phyloP scores from a whole-genome alignment of 2,329 filamentous ascomycete species.

The Beauveria brongniartii region DNA sequence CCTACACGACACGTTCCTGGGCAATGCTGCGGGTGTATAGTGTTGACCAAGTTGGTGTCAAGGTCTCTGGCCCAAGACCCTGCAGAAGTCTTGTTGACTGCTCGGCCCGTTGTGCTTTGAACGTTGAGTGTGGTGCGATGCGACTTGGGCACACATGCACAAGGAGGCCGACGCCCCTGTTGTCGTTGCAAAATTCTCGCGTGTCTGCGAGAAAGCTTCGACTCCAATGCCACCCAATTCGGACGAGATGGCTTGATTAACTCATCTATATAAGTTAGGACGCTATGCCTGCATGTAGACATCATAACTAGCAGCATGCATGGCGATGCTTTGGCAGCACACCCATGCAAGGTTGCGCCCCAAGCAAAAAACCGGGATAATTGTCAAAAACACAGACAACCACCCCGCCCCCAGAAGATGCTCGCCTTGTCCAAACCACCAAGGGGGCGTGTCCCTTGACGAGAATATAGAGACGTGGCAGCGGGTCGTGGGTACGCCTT shows the following conservation, averaged over 20 bases:
- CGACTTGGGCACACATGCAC: constrained; percentile 9
- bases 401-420: background rate
- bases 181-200: background rate
- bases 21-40: constrained; percentile 6
- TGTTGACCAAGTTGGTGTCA: constrained; percentile 11
- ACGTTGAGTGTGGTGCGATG: constrained; percentile 3
- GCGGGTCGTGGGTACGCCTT: constrained; percentile 10
- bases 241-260: background rate
- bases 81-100: constrained; percentile 16
- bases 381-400: background rate
- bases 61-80: constrained; percentile 18
- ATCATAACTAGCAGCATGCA: background rate
- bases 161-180: constrained; percentile 1
- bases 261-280: background rate
- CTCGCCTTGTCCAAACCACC: background rate
- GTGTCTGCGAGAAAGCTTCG: background rate
- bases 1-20: constrained; percentile 18
- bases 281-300: background rate
- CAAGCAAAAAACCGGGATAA: constrained; percentile 2
- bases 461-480: constrained; percentile 7
- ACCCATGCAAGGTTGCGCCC: background rate
- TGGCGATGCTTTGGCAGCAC: background rate
- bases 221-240: background rate
- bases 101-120: constrained; percentile 8
- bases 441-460: background rate